Percentiles rank a stretch among this genome's conserved stretches.
Evolutionary conservation across 257 asterid genomes (phyloP).

Genomic region (Nicotiana benthamiana): DNA sequence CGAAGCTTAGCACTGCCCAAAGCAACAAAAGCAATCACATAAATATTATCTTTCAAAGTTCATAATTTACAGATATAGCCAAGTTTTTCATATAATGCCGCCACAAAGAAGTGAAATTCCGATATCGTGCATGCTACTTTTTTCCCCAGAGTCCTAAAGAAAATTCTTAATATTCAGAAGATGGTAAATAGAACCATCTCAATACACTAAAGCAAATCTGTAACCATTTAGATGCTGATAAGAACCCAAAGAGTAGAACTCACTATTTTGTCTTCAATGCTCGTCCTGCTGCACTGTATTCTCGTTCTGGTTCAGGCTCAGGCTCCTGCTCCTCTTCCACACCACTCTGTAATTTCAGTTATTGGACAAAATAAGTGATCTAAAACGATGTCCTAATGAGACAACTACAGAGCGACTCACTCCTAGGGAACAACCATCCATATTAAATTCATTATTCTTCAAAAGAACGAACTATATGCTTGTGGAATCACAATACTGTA

Average conservation of each 20-base stretch:
- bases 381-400: not conserved
- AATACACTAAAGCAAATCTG: not conserved
- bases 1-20: conserved; percentile 73
- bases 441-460: not conserved
- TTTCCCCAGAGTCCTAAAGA: not conserved
- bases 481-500: not conserved
- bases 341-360: conserved; percentile 40
- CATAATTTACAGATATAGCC: not conserved
- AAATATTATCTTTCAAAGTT: not conserved
- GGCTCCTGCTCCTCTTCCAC: conserved; percentile 58
- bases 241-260: conserved; percentile 28
- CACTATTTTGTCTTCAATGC: conserved; percentile 83
- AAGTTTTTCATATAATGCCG: not conserved
- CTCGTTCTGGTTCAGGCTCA: conserved; percentile 55
- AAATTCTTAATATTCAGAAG: not conserved
- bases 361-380: conserved; percentile 4
- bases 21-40: not conserved
- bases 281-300: conserved; percentile 74
- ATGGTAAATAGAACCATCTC: not conserved
- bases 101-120: not conserved
- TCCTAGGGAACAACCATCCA: conserved; percentile 4
- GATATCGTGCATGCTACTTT: not conserved
- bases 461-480: not conserved
- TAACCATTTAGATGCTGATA: not conserved
- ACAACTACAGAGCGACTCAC: not conserved